These are phyloP conservation scores for Plectosphaerella plurivora DNA, from an alignment of 2,329 filamentous ascomycete species.

Conservation along the genomic window DNA sequence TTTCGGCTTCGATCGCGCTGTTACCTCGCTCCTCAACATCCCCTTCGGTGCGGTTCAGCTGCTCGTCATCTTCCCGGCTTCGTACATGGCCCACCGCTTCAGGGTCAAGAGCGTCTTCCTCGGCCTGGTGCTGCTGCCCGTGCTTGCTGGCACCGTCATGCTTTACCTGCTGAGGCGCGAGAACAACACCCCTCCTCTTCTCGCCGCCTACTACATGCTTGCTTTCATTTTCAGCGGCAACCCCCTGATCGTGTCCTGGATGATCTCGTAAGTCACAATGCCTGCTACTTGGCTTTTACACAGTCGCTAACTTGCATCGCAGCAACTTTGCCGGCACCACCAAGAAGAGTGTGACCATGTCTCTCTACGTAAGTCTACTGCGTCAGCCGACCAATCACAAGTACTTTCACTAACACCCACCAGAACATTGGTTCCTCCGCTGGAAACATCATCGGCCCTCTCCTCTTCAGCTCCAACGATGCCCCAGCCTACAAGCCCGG, in stretches of 20 bases:
- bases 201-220: conserved; percentile 61
- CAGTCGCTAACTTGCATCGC: background rate
- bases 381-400: no score
- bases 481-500: conserved; percentile 56
- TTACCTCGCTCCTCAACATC: conserved; percentile 59
- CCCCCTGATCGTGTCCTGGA: background rate
- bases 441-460: conserved; percentile 63
- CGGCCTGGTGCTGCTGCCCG: conserved; percentile 48
- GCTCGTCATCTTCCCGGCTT: conserved; percentile 52
- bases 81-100: conserved; percentile 53
- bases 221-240: conserved; percentile 59
- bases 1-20: conserved; percentile 55
- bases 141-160: conserved; percentile 55
- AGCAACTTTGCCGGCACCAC: conserved; percentile 62
- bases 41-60: conserved; percentile 61
- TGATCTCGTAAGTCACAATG: background rate
- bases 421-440: conserved; percentile 53
- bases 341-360: conserved; percentile 62
- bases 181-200: conserved; percentile 31
- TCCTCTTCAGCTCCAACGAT: conserved; percentile 55
- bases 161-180: conserved; percentile 47
- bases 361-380: conserved; percentile 37
- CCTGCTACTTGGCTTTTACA: background rate
- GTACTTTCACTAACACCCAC: no score
- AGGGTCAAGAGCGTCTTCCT: conserved; percentile 56